Evolutionary conservation across 495 filamentous ascomycete genomes (phyloP).

Genomic region (Xylaria intraflava): DNA sequence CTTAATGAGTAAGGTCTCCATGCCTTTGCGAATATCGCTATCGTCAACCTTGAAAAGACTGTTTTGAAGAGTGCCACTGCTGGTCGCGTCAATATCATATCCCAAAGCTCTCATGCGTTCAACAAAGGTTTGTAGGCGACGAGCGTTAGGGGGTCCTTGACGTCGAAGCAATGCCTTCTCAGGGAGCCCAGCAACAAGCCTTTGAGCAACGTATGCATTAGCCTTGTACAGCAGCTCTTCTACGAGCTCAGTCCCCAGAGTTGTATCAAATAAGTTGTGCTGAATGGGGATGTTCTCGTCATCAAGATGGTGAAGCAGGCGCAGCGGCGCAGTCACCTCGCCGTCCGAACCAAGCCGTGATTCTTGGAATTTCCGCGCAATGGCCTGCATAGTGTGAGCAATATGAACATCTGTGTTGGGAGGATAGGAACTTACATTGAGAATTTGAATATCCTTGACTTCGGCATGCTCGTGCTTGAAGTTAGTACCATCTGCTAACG

Average conservation of each 20-base stretch:
- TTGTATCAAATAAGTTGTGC: constrained; percentile 90
- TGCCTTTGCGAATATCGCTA: constrained; percentile 82
- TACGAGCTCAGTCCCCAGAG: constrained; percentile 81
- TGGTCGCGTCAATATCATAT: constrained; percentile 79
- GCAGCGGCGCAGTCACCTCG: constrained; percentile 72
- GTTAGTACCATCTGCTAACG: constrained; percentile 56
- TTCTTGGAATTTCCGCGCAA: constrained; percentile 84
- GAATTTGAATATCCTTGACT: constrained; percentile 63
- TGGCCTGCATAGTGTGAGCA: constrained; percentile 45
- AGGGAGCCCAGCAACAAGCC: constrained; percentile 68
- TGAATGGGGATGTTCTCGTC: constrained; percentile 97
- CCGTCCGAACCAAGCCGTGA: constrained; percentile 71
- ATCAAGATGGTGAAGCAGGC: constrained; percentile 88
- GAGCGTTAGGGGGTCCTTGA: constrained; percentile 75
- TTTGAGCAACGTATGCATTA: constrained; percentile 82
- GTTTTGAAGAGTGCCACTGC: constrained; percentile 84
- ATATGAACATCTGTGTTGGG: constrained; percentile 3
- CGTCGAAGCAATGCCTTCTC: constrained; percentile 90
- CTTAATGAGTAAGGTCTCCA: constrained; percentile 93
- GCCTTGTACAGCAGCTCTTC: constrained; percentile 91
- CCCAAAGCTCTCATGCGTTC: constrained; percentile 90
- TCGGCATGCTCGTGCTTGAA: constrained; percentile 54
- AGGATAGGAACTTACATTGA: constrained; percentile 54
- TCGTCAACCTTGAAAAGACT: constrained; percentile 89
- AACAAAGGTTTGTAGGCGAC: constrained; percentile 81